These are phyloP conservation scores for Yamadazyma atmosphaerica DNA, from an alignment of 1,139 yeast species.

Conservation along the genomic window DNA sequence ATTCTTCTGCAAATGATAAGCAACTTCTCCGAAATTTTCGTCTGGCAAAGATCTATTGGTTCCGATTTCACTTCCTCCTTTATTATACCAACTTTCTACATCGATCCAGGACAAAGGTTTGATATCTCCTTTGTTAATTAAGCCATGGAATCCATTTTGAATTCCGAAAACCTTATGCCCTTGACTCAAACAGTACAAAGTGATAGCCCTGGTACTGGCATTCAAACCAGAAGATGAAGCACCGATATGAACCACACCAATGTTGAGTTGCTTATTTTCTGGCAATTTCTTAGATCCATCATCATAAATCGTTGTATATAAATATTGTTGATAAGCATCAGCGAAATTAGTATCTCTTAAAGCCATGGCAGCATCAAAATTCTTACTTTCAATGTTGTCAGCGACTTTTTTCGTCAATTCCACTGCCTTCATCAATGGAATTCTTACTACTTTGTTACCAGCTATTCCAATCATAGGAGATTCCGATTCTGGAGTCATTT, in stretches of 20 bases:
- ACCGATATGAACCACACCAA: constrained; percentile 89
- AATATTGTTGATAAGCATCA: constrained; percentile 72
- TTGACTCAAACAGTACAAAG: constrained; percentile 82
- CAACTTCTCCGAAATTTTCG: constrained; percentile 82
- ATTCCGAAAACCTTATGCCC: constrained; percentile 90
- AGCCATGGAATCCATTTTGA: constrained; percentile 90
- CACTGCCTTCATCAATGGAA: constrained; percentile 74
- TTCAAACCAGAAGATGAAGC: constrained; percentile 98
- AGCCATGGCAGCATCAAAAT: constrained; percentile 64
- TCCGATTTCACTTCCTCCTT: constrained; percentile 95
- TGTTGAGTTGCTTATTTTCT: constrained; percentile 51
- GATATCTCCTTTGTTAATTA: constrained; percentile 77
- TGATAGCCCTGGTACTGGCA: constrained; percentile 89
- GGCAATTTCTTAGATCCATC: constrained; percentile 59
- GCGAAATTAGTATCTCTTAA: constrained; percentile 85
- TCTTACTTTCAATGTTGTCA: constrained; percentile 55
- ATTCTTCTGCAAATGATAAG: constrained; percentile 85
- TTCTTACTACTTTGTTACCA: constrained; percentile 69
- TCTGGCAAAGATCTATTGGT: constrained; percentile 88
- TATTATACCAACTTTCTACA: constrained; percentile 85
- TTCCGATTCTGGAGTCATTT: constrained; percentile 67
- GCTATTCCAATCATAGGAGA: constrained; percentile 75
- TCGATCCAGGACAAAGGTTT: constrained; percentile 79
- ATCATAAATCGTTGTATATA: constrained; percentile 69
- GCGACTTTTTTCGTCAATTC: constrained; percentile 70